Percentiles rank a stretch among this genome's conserved stretches.
Evolutionary conservation across 306 rosid genomes (phyloP).

Genomic region (Echinosophora koreensis): DNA sequence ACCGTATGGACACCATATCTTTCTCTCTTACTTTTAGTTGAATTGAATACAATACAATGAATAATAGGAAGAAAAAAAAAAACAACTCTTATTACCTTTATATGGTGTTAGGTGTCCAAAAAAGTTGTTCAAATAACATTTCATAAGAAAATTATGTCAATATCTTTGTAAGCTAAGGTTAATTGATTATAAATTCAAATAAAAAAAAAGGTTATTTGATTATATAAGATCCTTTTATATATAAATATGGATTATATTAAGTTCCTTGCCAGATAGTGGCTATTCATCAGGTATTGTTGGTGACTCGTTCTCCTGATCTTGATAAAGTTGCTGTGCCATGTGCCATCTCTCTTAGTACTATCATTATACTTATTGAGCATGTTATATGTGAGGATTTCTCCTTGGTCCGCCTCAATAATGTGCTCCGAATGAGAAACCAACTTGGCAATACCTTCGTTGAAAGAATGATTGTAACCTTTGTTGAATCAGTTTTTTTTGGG

Average conservation of each 20-base stretch:
- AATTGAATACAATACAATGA: too few relatives aligned
- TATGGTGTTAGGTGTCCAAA: too few relatives aligned
- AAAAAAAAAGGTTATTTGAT: too few relatives aligned
- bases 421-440: background rate
- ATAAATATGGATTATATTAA: background rate
- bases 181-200: too few relatives aligned
- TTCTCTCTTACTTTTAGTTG: too few relatives aligned
- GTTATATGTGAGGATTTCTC: background rate
- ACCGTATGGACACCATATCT: too few relatives aligned
- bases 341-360: background rate
- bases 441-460: background rate
- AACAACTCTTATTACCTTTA: too few relatives aligned
- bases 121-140: too few relatives aligned
- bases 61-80: too few relatives aligned
- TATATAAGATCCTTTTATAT: background rate
- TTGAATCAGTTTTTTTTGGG: background rate
- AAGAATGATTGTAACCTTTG: background rate
- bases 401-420: constrained; percentile 10
- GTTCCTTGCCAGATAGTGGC: background rate
- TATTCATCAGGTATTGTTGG: background rate
- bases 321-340: constrained; percentile 10
- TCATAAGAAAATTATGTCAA: too few relatives aligned
- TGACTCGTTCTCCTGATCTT: background rate
- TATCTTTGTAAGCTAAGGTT: background rate
- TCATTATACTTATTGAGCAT: background rate